phyloP scores from a whole-genome alignment of 2,329 filamentous ascomycete genomes.

The Pezicula radicicola region DNA sequence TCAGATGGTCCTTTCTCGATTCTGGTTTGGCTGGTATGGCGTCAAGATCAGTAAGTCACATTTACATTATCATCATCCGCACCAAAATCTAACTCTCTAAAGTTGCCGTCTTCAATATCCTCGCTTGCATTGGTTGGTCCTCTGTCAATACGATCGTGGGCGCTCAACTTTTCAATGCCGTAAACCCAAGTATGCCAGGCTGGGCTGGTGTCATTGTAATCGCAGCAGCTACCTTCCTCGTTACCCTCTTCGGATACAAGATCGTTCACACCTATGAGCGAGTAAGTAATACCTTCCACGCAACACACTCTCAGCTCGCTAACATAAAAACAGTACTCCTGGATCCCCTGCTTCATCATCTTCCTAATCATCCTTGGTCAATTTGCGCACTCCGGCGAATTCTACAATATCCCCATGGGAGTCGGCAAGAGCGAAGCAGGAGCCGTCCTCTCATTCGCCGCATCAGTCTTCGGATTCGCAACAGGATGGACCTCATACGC shows the following conservation, averaged over 20 bases:
- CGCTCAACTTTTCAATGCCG: constrained; percentile 71
- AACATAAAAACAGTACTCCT: constrained; percentile 46
- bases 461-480: constrained; percentile 65
- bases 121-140: constrained; percentile 73
- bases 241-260: constrained; percentile 74
- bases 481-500: constrained; percentile 74
- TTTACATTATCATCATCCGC: neutral
- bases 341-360: constrained; percentile 70
- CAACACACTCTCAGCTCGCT: too few species aligned
- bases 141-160: constrained; percentile 78
- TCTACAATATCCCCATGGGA: constrained; percentile 56
- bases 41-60: constrained; percentile 59
- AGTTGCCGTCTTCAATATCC: constrained; percentile 68
- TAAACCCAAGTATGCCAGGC: constrained; percentile 67
- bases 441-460: constrained; percentile 60
- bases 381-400: constrained; percentile 65
- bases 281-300: constrained; percentile 1
- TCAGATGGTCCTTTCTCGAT: constrained; percentile 78
- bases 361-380: constrained; percentile 69
- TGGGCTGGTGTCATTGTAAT: constrained; percentile 75
- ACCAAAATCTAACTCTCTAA: constrained; percentile 10
- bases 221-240: constrained; percentile 60
- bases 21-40: constrained; percentile 72
- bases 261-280: constrained; percentile 76
- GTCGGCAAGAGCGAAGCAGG: constrained; percentile 58